A percentile compares a stretch with the other conserved stretches of the same genome.
phyloP scores from a whole-genome alignment of 345 rosid species.

The Sonneratia alba region DNA sequence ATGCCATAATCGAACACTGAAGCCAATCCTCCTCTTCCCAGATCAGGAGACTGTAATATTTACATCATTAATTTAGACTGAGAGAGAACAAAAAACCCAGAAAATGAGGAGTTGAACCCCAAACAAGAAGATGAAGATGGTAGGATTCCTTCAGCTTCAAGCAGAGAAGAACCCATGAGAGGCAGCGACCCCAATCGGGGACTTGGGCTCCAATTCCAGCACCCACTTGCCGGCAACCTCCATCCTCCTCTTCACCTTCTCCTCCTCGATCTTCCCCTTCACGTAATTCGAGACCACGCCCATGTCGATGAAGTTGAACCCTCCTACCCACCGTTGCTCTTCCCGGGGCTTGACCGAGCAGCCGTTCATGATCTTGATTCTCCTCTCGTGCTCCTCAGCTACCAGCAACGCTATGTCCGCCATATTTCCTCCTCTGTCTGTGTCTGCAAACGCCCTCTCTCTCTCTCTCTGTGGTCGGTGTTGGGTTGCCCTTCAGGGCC shows the following conservation, averaged over 20 bases:
- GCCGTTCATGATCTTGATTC: slow-evolving; percentile 19
- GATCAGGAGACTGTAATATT: too few relatives aligned
- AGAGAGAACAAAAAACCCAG: too few relatives aligned
- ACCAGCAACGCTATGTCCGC: slow-evolving; percentile 55
- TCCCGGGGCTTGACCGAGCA: neutral
- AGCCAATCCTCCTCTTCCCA: too few relatives aligned
- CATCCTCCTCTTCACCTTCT: neutral
- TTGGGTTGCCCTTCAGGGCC: neutral
- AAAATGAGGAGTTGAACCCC: too few relatives aligned
- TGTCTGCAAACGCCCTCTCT: neutral
- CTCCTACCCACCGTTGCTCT: neutral
- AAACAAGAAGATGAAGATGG: too few relatives aligned
- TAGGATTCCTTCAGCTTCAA: neutral
- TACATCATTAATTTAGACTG: too few relatives aligned
- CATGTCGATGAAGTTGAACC: neutral
- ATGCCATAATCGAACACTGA: too few relatives aligned
- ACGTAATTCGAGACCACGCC: neutral
- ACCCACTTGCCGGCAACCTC: slow-evolving; percentile 5
- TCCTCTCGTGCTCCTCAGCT: slow-evolving; percentile 56
- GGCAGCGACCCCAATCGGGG: slow-evolving; percentile 4
- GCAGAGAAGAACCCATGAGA: slow-evolving; percentile 6
- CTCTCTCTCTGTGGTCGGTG: neutral
- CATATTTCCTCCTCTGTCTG: slow-evolving; percentile 15
- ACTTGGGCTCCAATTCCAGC: slow-evolving; percentile 5
- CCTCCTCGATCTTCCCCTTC: slow-evolving; percentile 1